Base-by-base conservation (phyloP, 1,139 yeast genomes). In the Candida smagusa region DNA sequence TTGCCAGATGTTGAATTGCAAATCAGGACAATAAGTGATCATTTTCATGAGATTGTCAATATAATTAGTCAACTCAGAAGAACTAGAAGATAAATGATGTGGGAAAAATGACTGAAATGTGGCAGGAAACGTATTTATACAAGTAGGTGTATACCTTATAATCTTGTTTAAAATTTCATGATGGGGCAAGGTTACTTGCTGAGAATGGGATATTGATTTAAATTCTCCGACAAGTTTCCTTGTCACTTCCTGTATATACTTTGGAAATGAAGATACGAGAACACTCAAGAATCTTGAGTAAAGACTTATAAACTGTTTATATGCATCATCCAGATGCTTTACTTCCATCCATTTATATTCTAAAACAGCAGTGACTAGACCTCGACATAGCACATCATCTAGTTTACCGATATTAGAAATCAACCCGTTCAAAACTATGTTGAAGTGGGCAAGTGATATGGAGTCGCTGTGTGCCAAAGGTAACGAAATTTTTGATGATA, bases 171-270 rank as follows among this genome's bases (percentile, higher is more conserved):
- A 61, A 26, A 87, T 71, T 12, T 72, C 70, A 63, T 92, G 97
- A 58, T 87, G 95, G 23, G 72, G 57, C 7, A 46, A 54, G n/a
- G 39, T 60, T 5, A 39, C 29, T 11, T 36, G 37, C 23, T 37
- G 34, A 16, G 30, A 22, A 22, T 24, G 28, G 28, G 49, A 46
- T 16, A 61, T 41, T 19, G 44, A 46, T 36, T 53, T 46, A 57
- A 89, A 84, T 52, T 83, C 89, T 12, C 68, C 49, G 7, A 88
- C 74, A 27, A 90, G 61, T 46, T 78, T 75, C 45, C 72, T 67
- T 12, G 85, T 79, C n/a, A 90, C 88, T 43, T 85, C 94, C 46
- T 77, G 76, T 77, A 94, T 80, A 84, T 95, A 90, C 58, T 82
- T 85, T 6, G 97, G 97, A 43, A 83, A 72, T 30, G 94, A 84